Conservation (phyloP, 163 green algal species). For the Chlamydomonas reinhardtii region DNA sequence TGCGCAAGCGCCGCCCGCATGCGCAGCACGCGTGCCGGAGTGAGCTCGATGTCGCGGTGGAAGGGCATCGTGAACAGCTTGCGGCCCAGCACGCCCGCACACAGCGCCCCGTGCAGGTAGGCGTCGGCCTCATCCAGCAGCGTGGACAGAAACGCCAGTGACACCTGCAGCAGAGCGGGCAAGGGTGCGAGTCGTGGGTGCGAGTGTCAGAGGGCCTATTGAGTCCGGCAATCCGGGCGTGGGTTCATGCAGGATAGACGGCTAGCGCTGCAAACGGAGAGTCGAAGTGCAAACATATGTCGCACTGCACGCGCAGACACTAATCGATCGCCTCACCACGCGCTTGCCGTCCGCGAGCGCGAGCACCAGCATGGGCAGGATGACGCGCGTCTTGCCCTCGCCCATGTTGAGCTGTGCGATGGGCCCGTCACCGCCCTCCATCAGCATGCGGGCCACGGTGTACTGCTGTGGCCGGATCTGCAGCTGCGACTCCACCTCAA, state of each 20-base stretch:
- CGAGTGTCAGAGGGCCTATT: no score
- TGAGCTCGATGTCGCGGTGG: slow-evolving; percentile 64
- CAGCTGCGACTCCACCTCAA: slow-evolving; percentile 70
- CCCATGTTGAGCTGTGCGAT: slow-evolving; percentile 78
- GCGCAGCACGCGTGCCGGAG: neutral
- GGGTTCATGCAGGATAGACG: no score
- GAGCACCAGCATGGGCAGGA: slow-evolving; percentile 74
- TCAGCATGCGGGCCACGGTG: slow-evolving; percentile 56
- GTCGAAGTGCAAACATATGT: no score
- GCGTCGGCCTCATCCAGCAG: slow-evolving; percentile 67
- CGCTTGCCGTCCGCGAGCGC: slow-evolving; percentile 45
- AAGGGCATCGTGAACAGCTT: slow-evolving; percentile 73
- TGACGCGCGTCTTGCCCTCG: slow-evolving; percentile 77
- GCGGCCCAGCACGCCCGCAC: slow-evolving; percentile 63
- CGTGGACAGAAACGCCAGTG: slow-evolving; percentile 68
- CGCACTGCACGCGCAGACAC: no score
- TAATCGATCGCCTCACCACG: no score
- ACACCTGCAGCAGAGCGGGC: slow-evolving; percentile 48
- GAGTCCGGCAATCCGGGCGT: no score
- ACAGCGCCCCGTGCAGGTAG: slow-evolving; percentile 66
- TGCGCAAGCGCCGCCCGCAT: slow-evolving; percentile 55
- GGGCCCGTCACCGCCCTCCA: slow-evolving; percentile 46
- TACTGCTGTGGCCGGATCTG: slow-evolving; percentile 70
- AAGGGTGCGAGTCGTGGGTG: no score
- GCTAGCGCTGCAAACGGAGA: no score